Evolutionary conservation across 768 basidiomycete species (phyloP), one percentile per base, ranked within the genome.

Genomic region (Crucibulum laeve): DNA sequence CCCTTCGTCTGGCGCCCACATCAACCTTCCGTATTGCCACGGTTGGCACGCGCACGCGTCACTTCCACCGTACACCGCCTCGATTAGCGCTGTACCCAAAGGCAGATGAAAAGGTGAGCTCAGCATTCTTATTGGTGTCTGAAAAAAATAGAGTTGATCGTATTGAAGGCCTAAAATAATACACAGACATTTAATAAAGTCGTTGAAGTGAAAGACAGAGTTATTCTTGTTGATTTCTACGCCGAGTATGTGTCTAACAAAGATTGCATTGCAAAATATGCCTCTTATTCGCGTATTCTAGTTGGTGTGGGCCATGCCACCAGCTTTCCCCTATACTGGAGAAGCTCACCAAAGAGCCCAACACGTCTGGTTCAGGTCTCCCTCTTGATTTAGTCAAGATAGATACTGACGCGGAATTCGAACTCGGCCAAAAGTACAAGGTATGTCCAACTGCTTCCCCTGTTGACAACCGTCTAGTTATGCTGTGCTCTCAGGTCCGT

Each of bases 231-330:
- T 18, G 87, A 90, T 51, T 90, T 90, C 51, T 84, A 88, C 57
- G 87, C 88, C 37, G 78, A 87, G 87, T 88, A 53, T 37, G 81
- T 70, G 18, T 37, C 19, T 10, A 37, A 10, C 36, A 37, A 37
- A 10, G 8, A 11, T 44, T 11, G 25, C 41, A 14, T n/a, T 34
- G 25, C 38, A 21, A 35, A 22, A 25, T 34, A 32, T 34, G 36
- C 23, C 28, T 7, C 28, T 41, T 21, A 25, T 32, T 37, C 44
- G 28, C 42, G 38, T 43, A 21, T 39, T 44, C 24, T 42, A 90
- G 88, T 47, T 91, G 88, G 89, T 91, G 88, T 50, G 65, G 72
- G 5, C 88, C 88, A 28, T 91, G 88, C 67, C 82, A 75, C 51
- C 62, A 71, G 57, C 73, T 91, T 30, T 81, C 85, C 1, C 89